Percentiles rank a stretch among this genome's conserved stretches.
Evolutionary conservation across 2,329 filamentous ascomycete genomes (phyloP).

Genomic region (Bipolaris bicolor): DNA sequence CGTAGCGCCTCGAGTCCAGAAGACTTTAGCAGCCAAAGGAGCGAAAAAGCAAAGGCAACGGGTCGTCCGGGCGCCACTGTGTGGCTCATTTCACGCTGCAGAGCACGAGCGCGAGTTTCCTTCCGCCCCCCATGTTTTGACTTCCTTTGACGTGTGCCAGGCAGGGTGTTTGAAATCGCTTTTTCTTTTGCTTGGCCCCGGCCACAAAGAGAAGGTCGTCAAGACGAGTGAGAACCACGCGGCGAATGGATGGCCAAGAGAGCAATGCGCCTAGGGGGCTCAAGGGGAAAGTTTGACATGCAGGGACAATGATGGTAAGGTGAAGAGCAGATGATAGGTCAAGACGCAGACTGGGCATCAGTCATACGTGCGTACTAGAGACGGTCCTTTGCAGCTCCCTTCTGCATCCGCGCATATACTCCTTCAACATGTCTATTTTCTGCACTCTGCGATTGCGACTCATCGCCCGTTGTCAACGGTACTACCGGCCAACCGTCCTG

Average conservation of each 20-base stretch:
- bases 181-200: conserved; percentile 20
- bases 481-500: conserved; percentile 9
- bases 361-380: neutral
- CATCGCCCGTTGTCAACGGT: conserved; percentile 12
- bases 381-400: neutral
- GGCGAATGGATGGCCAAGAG: conserved; percentile 14
- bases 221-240: conserved; percentile 5
- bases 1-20: conserved; percentile 10
- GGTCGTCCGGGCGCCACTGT: conserved; percentile 5
- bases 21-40: conserved; percentile 7
- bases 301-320: conserved; percentile 6
- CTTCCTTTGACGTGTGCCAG: neutral
- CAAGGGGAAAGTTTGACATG: conserved; percentile 24
- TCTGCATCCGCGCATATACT: neutral
- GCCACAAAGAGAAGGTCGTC: conserved; percentile 14
- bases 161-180: conserved; percentile 14
- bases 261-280: neutral
- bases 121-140: conserved; percentile 16
- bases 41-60: conserved; percentile 9
- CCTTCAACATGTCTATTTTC: neutral
- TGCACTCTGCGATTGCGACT: neutral
- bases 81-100: neutral
- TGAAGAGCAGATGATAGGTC: conserved; percentile 12
- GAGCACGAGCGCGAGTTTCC: conserved; percentile 16
- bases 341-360: neutral